These are phyloP conservation scores for Delonix regia DNA, from an alignment of 306 rosid genomes.

Conservation along the genomic window DNA sequence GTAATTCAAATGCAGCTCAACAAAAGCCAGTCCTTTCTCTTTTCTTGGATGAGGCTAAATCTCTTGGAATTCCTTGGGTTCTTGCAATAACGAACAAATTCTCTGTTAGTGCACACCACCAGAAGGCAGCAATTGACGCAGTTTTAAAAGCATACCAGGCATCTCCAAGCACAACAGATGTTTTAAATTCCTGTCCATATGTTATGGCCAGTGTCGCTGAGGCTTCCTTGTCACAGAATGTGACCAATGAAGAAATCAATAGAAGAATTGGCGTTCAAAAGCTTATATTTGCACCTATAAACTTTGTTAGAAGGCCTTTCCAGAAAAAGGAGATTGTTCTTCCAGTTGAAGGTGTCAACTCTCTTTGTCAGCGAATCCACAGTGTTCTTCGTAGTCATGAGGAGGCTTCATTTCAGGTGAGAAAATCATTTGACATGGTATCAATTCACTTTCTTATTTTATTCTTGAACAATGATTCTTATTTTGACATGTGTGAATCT, in stretches of 20 bases:
- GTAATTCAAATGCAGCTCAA: constrained; percentile 55
- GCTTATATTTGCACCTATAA: constrained; percentile 71
- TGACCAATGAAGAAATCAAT: constrained; percentile 52
- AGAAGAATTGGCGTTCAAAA: constrained; percentile 58
- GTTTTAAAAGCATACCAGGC: constrained; percentile 79
- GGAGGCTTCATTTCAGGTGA: constrained; percentile 87
- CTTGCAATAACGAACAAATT: constrained; percentile 96
- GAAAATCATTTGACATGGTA: constrained; percentile 24
- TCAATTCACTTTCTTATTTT: background rate
- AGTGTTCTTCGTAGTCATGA: constrained; percentile 62
- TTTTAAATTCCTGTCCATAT: constrained; percentile 84
- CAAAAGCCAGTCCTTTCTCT: constrained; percentile 81
- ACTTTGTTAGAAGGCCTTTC: constrained; percentile 77
- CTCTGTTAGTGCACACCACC: constrained; percentile 94
- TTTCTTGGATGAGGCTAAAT: constrained; percentile 91
- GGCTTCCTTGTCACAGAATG: constrained; percentile 69
- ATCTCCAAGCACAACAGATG: constrained; percentile 65
- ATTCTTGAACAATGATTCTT: background rate
- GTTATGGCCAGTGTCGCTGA: constrained; percentile 75
- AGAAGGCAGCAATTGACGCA: constrained; percentile 76
- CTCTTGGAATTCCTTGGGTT: constrained; percentile 97
- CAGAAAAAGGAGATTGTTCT: constrained; percentile 77
- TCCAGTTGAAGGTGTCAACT: constrained; percentile 78
- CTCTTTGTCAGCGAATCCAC: constrained; percentile 74
- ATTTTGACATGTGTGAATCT: background rate